phyloP scores from a whole-genome alignment of 106 monocot genomes.

The Apostasia shenzhenica region DNA sequence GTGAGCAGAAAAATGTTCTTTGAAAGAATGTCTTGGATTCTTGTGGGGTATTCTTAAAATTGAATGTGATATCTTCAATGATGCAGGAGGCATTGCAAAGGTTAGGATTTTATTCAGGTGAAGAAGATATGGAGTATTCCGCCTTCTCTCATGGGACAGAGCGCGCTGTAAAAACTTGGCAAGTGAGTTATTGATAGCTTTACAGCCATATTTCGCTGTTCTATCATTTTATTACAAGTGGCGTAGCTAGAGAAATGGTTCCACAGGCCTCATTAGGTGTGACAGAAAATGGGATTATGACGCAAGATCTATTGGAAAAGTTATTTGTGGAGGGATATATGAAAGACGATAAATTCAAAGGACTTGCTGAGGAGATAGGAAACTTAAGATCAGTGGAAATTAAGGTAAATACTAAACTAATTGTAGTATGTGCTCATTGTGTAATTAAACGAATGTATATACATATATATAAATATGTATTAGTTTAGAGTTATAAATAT shows the following conservation, averaged over 20 bases:
- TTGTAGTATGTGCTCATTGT: too few relatives aligned
- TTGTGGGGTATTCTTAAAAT: too few relatives aligned
- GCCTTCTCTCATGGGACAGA: slow-evolving; percentile 83
- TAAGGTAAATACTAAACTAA: slow-evolving; percentile 3
- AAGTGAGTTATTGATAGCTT: slow-evolving; percentile 37
- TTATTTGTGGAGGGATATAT: slow-evolving; percentile 31
- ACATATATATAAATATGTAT: too few relatives aligned
- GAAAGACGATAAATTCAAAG: slow-evolving; percentile 6
- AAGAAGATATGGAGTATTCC: slow-evolving; percentile 89
- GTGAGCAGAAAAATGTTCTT: too few relatives aligned
- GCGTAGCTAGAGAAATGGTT: background rate
- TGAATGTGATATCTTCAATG: background rate
- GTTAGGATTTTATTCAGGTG: slow-evolving; percentile 92
- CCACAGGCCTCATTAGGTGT: slow-evolving; percentile 58
- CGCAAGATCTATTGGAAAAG: slow-evolving; percentile 50
- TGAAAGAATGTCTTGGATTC: too few relatives aligned
- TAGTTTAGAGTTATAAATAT: too few relatives aligned
- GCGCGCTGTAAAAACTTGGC: slow-evolving; percentile 97
- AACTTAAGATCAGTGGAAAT: background rate
- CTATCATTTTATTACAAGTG: background rate
- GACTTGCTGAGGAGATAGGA: slow-evolving; percentile 8
- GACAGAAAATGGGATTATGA: slow-evolving; percentile 71
- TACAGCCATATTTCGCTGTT: background rate
- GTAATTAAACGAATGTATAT: too few relatives aligned
- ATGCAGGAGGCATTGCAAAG: slow-evolving; percentile 81